Evolutionary conservation across 1,139 yeast species (phyloP), one percentile per base, ranked within the genome.

Genomic region (Scheffersomyces stambukii): DNA sequence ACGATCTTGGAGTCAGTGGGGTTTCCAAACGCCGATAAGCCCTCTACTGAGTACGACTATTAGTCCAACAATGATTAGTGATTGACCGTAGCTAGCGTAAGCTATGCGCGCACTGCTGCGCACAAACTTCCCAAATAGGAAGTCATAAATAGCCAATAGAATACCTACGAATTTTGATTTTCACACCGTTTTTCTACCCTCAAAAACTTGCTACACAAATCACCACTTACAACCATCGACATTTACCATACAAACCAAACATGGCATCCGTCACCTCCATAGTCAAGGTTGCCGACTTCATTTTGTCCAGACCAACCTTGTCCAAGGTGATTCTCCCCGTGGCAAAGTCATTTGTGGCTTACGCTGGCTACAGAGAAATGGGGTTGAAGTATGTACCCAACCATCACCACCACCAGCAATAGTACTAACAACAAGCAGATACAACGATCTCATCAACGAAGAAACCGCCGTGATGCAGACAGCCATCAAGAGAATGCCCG

Each of bases 321-420:
- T 73, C 83, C 45, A 77, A 80, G 56, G 58, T 88, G 42, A 69
- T 84, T 41, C 73, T 80, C 23, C 97, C 98, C 45, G 71, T 81
- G 24, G 83, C 96, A 31, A 75, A 80, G 55, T 64, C 75, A 43
- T 88, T 81, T 63, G 69, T 75, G 45, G 68, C 79, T 43, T 72
- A 73, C 47, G 74, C 95, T 36, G 97, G 97, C 36, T 88, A 89
- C 82, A 83, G 96, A 72, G 77, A 85, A 60, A 65, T 89, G 72
- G 97, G 97, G 29, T 75, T 88, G 50, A 85, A 75, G 35, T 33
- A 32, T 30, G 77, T 70, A 8, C 16, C n/a, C 14, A 19, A 22
- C 16, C 16, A 16, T 20, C 19, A 11, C 19, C 19, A 21, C 14
- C n/a, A n/a, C n/a, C n/a, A n/a, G 3, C 16, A n/a, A 8, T 13